Evolutionary conservation across 2,329 filamentous ascomycete species (phyloP).

Genomic region (Cladosporium cucumerinum): DNA sequence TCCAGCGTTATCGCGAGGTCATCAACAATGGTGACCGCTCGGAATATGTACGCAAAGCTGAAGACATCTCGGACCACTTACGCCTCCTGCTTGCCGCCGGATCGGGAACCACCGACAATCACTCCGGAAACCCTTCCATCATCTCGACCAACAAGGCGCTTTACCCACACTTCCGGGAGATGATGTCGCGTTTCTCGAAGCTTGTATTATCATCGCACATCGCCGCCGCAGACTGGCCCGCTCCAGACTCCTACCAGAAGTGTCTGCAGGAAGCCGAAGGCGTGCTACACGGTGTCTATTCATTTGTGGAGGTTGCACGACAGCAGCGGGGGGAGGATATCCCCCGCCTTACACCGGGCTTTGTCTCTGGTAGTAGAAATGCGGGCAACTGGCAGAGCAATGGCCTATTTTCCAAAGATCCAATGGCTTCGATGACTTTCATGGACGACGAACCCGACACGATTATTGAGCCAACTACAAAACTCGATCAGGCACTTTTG

Average conservation of each 20-base stretch:
- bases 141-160: conserved; percentile 97
- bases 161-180: conserved; percentile 95
- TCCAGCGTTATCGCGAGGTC: conserved; percentile 87
- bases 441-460: conserved; percentile 84
- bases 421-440: conserved; percentile 62
- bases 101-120: conserved; percentile 96
- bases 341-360: conserved; percentile 86
- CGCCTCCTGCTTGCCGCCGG: conserved; percentile 90
- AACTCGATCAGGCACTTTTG: conserved; percentile 72
- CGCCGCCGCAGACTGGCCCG: conserved; percentile 91
- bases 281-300: conserved; percentile 87
- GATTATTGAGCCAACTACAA: conserved; percentile 65
- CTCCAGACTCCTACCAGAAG: conserved; percentile 89
- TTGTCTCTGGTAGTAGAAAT: conserved; percentile 77
- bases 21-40: conserved; percentile 78
- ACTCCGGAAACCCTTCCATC: conserved; percentile 97
- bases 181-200: conserved; percentile 99
- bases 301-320: conserved; percentile 91
- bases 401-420: conserved; percentile 62
- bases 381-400: conserved; percentile 85
- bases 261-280: conserved; percentile 97
- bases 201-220: conserved; percentile 97
- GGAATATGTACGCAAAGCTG: conserved; percentile 90
- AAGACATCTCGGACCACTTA: conserved; percentile 96
- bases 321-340: conserved; percentile 93